Conservation (phyloP, 176 grass and related monocot species). For the Saccharum spontaneum region DNA sequence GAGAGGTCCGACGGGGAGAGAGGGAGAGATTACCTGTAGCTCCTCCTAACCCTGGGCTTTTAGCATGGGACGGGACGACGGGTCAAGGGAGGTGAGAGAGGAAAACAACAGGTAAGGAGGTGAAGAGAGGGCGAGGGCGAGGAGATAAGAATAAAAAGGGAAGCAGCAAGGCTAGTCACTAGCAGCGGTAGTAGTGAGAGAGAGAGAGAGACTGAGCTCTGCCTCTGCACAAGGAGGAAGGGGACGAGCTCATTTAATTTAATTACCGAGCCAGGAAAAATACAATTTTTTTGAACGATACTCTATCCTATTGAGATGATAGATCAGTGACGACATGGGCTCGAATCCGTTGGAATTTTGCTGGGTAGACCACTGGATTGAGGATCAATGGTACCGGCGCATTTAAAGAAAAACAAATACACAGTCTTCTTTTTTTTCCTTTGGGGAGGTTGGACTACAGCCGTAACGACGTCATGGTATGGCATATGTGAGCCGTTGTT, state of each 20-base stretch:
- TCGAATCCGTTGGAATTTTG: conserved; percentile 22
- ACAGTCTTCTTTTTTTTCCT: not conserved
- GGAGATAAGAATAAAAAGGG: conserved; percentile 48
- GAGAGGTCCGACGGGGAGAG: too few relatives aligned
- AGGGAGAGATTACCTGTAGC: conserved; percentile 22
- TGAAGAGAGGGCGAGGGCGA: conserved; percentile 22
- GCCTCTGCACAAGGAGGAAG: not conserved
- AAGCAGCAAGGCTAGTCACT: not conserved
- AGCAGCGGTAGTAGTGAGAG: not conserved
- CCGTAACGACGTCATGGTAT: not conserved
- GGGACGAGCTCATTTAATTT: conserved; percentile 13
- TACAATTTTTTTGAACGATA: not conserved
- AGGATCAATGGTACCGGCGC: not conserved
- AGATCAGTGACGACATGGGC: conserved; percentile 23
- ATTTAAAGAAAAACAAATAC: not conserved
- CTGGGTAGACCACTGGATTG: not conserved
- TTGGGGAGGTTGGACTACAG: not conserved
- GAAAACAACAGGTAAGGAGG: conserved; percentile 49
- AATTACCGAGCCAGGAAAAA: not conserved
- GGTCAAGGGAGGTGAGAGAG: conserved; percentile 23
- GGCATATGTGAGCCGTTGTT: conserved; percentile 11
- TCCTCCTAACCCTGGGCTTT: conserved; percentile 34
- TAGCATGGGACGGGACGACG: conserved; percentile 26
- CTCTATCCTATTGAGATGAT: conserved; percentile 5
- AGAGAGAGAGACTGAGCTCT: not conserved